phyloP scores from a whole-genome alignment of 1,284 basidiomycete species.

The Mrakiaceae sp. region DNA sequence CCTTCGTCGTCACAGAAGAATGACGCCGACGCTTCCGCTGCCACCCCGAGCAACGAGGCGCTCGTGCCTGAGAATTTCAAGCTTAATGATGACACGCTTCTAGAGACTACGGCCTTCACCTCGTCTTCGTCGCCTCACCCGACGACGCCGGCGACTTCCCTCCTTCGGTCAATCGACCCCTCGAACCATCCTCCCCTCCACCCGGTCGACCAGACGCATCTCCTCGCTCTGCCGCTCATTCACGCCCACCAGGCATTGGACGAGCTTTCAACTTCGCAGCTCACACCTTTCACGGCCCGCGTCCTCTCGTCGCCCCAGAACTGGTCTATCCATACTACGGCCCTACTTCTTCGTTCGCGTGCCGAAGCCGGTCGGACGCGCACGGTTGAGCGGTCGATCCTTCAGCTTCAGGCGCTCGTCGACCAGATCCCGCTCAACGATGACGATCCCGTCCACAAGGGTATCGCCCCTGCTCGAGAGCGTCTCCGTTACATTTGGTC shows the following conservation, averaged over 20 bases:
- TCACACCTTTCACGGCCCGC: slow-evolving; percentile 76
- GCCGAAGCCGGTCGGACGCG: slow-evolving; percentile 75
- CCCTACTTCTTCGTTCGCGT: slow-evolving; percentile 75
- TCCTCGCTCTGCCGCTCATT: slow-evolving; percentile 78
- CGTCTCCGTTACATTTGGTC: slow-evolving; percentile 66
- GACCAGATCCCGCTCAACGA: slow-evolving; percentile 89
- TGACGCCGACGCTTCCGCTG: slow-evolving; percentile 14
- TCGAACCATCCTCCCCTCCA: slow-evolving; percentile 72
- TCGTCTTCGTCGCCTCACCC: slow-evolving; percentile 41
- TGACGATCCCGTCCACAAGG: slow-evolving; percentile 23
- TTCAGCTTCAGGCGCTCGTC: slow-evolving; percentile 84
- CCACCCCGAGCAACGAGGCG: slow-evolving; percentile 19
- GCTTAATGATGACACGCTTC: slow-evolving; percentile 90
- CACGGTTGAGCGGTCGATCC: slow-evolving; percentile 74
- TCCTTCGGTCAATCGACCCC: slow-evolving; percentile 54
- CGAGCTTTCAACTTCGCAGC: slow-evolving; percentile 78
- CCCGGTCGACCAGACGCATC: slow-evolving; percentile 80
- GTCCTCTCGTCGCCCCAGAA: slow-evolving; percentile 77
- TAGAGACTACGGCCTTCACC: slow-evolving; percentile 89
- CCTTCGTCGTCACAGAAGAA: slow-evolving; percentile 7
- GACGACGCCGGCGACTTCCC: slow-evolving; percentile 34
- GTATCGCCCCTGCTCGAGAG: slow-evolving; percentile 47
- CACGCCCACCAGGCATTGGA: slow-evolving; percentile 59
- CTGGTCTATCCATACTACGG: slow-evolving; percentile 92
- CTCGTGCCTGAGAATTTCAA: slow-evolving; percentile 63